These are phyloP conservation scores for Leavenworthia alabamica DNA, from an alignment of 345 rosid genomes.

Conservation along the genomic window DNA sequence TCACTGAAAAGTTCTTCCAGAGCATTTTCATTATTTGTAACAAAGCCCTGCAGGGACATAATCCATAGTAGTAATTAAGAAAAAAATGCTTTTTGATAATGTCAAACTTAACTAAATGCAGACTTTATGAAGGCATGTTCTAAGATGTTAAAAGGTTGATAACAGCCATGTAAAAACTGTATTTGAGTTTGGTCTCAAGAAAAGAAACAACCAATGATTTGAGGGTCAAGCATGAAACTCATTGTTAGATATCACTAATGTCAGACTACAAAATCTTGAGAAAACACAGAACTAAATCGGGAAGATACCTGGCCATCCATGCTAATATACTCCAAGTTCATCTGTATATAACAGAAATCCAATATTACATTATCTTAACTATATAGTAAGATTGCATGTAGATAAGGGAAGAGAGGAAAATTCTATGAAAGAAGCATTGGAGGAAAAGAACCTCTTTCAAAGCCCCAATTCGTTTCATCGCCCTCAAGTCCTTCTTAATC, in stretches of 20 bases:
- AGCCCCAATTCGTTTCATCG: conserved; percentile 77
- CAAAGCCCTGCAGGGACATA: conserved; percentile 48
- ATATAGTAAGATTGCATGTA: neutral
- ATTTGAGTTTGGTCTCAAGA: neutral
- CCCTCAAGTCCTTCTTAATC: conserved; percentile 68
- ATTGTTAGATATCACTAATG: neutral
- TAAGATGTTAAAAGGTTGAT: neutral
- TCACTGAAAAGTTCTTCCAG: conserved; percentile 80
- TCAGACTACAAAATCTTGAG: conserved; percentile 3
- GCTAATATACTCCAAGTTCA: conserved; percentile 96
- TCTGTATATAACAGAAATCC: conserved; percentile 45
- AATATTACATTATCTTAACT: neutral
- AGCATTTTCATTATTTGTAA: conserved; percentile 79
- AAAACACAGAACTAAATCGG: neutral
- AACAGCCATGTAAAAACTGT: neutral
- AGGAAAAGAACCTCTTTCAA: conserved; percentile 68
- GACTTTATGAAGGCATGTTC: neutral
- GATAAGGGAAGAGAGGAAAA: neutral
- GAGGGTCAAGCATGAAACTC: conserved; percentile 2
- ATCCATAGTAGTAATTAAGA: neutral
- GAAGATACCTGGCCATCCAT: conserved; percentile 76
- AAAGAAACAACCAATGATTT: conserved; percentile 12
- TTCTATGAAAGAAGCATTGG: neutral
- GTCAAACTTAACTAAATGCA: neutral
- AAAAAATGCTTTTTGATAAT: too few relatives aligned